Conservation (phyloP, 805 yeast genomes). For the Metschnikowia shivogae region DNA sequence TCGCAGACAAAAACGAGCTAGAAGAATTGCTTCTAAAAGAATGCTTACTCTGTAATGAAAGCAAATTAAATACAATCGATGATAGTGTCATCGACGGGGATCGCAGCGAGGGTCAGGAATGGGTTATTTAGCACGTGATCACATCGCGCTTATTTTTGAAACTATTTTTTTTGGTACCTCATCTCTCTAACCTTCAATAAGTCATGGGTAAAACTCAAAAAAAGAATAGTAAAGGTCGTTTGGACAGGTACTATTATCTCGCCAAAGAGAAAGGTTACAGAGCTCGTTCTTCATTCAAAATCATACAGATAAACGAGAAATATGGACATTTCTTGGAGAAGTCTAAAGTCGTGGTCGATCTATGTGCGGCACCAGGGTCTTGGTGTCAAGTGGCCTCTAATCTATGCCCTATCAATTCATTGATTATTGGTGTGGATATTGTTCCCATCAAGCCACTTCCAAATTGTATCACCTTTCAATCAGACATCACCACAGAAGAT, state of each 20-base stretch:
- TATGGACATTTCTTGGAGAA: slow-evolving; percentile 93
- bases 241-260: slow-evolving; percentile 91
- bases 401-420: slow-evolving; percentile 85
- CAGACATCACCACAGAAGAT: slow-evolving; percentile 97
- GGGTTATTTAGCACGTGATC: slow-evolving; percentile 17
- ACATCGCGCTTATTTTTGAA: slow-evolving; percentile 6
- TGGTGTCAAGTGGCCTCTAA: slow-evolving; percentile 99
- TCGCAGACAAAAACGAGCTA: slow-evolving; percentile 44
- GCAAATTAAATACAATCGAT: slow-evolving; percentile 66
- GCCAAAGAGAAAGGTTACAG: slow-evolving; percentile 98
- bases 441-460: slow-evolving; percentile 97
- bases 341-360: slow-evolving; percentile 92
- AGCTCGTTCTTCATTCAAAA: slow-evolving; percentile 96
- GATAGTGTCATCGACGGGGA: slow-evolving; percentile 46
- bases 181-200: slow-evolving; percentile 8
- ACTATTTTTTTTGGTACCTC: slow-evolving; percentile 6
- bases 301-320: slow-evolving; percentile 92
- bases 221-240: slow-evolving; percentile 97
- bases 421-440: slow-evolving; percentile 97
- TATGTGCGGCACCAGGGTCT: slow-evolving; percentile 99
- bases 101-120: slow-evolving; percentile 24
- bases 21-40: slow-evolving; percentile 57
- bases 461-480: slow-evolving; percentile 88
- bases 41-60: slow-evolving; percentile 75
- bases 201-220: slow-evolving; percentile 87